Evolutionary conservation across 208 protist species (phyloP), one percentile per base, ranked within the genome.

Genomic region (Trypanosomatidae sp.): DNA sequence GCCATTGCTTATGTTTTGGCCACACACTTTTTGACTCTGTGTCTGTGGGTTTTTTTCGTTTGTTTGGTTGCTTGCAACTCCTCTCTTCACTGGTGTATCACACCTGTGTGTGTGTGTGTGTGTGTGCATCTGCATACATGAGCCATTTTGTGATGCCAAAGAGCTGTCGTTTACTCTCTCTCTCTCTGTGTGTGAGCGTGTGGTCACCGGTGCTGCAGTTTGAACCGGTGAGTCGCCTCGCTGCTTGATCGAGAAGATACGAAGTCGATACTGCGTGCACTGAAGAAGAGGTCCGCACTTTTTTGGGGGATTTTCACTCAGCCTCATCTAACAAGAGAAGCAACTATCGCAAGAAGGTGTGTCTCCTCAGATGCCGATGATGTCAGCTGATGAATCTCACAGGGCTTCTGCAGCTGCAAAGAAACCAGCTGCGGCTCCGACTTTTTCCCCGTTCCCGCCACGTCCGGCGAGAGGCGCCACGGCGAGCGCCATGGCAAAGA

Each of bases 351-450:
- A 25, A 28, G 30, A 52, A 62, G n/a, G n/a, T 33, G 2, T 46
- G 46, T 53, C 6, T 28, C 22, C 52, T 56, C 22, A n/a, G 15
- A 30, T 12, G 52, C 15, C 44, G 15, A 53, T n/a, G 28, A 73
- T 73, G 74, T 13, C 65, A 33, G 52, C 62, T 10, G 68, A 58
- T 53, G 74, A 62, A 53, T 49, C 59, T 5, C 55, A 36, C 60
- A 30, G 47, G 46, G 43, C 62, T 19, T 60, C 62, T 25, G 67
- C 74, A 28, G 50, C 73, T 15, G 36, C 46, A 19, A 9, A 62
- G 43, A 25, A 19, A 33, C 17, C 69, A 55, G 59, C 58, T 9
- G 33, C 62, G 8, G 1, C 68, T 33, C 66, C 46, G 8, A 66
- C 19, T 2, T 30, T 50, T 19, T 47, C 62, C 22, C 53, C 74